phyloP scores from a whole-genome alignment of 768 basidiomycete species.

The Tricholoma furcatifolium region DNA sequence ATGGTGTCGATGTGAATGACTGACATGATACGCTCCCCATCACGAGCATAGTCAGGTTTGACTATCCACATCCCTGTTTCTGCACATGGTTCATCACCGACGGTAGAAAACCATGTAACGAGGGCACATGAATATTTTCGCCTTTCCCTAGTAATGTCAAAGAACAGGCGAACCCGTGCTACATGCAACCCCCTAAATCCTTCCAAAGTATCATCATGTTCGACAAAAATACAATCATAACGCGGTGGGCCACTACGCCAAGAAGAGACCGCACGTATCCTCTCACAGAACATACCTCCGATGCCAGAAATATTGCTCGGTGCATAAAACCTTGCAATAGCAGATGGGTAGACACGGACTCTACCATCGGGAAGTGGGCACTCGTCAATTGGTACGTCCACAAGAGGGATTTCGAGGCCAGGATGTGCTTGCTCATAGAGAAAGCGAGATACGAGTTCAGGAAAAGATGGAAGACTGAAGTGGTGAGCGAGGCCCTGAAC shows the following conservation, averaged over 20 bases:
- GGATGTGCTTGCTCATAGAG: slow-evolving; percentile 18
- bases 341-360: too few species aligned
- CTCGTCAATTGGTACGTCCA: not conserved
- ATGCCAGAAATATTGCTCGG: too few species aligned
- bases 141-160: slow-evolving; percentile 17
- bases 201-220: not conserved
- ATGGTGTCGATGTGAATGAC: too few species aligned
- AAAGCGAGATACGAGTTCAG: slow-evolving; percentile 15
- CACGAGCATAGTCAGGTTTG: too few species aligned
- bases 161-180: too few species aligned
- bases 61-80: too few species aligned
- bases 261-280: too few species aligned
- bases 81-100: too few species aligned
- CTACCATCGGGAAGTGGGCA: slow-evolving; percentile 2
- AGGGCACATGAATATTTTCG: slow-evolving; percentile 23
- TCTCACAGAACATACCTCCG: too few species aligned
- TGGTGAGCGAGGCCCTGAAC: not conserved
- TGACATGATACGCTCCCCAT: too few species aligned
- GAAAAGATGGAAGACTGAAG: slow-evolving; percentile 9
- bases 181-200: slow-evolving; percentile 18
- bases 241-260: too few species aligned
- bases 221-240: slow-evolving; percentile 1
- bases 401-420: not conserved
- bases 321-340: too few species aligned
- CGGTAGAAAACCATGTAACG: slow-evolving; percentile 21